Evolutionary conservation across 2,329 filamentous ascomycete species (phyloP).

Genomic region (Aureobasidium zeae): DNA sequence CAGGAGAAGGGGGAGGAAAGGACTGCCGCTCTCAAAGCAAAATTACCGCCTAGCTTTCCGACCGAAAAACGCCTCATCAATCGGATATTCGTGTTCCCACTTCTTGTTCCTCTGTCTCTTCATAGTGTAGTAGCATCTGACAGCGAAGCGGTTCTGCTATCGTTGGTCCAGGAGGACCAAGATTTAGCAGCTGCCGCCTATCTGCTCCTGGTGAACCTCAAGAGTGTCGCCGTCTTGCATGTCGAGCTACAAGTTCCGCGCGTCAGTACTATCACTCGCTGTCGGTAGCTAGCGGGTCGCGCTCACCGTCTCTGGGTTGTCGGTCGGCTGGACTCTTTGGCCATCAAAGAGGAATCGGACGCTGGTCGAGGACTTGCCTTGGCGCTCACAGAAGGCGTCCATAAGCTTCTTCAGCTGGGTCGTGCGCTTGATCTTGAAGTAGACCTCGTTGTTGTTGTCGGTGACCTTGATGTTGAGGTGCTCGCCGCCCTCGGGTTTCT

Average conservation of each 20-base stretch:
- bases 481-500: constrained; percentile 48
- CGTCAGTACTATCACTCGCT: no score
- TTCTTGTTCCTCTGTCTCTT: neutral
- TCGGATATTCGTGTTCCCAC: no score
- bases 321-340: constrained; percentile 76
- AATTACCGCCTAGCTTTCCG: no score
- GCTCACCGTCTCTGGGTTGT: constrained; percentile 87
- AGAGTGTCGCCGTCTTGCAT: constrained; percentile 95
- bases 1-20: no score
- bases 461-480: constrained; percentile 99
- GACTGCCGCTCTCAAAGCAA: no score
- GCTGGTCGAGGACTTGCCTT: constrained; percentile 75
- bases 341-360: constrained; percentile 96
- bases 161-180: no score
- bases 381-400: constrained; percentile 93
- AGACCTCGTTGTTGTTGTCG: constrained; percentile 98
- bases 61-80: no score
- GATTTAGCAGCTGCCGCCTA: constrained; percentile 60
- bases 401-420: constrained; percentile 96
- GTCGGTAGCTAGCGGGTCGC: no score
- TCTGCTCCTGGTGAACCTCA: constrained; percentile 97
- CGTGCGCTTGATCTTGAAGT: constrained; percentile 98
- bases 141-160: no score
- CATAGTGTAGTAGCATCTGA: neutral
- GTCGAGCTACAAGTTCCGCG: constrained; percentile 58